Evolutionary conservation across 768 basidiomycete genomes (phyloP), one percentile per base, ranked within the genome.

Genomic region (Albatrellus ellisii): DNA sequence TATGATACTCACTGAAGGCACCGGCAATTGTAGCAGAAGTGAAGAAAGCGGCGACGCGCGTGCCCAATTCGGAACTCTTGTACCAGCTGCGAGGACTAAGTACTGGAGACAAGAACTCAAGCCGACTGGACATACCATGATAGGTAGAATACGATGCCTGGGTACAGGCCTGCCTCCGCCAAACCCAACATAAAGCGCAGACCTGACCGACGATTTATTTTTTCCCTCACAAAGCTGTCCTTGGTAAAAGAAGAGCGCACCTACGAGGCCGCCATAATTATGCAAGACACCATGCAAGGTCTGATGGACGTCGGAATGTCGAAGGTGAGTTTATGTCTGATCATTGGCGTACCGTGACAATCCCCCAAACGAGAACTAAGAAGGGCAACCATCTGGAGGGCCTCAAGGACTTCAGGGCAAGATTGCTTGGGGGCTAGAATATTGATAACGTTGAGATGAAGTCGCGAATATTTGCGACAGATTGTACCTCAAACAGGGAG

Each of bases 21-120:
- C 85, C 86, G 4, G 84, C 75, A 22, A 81, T 66, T 0, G 85
- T 87, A 1, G 84, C 82, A 22, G 83, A 79, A 2, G 79, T 76
- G 60, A 86, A 87, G 63, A 90, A 90, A 12, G 79, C 45, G 0
- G 84, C 80, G 18, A 81, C 63, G 26, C 83, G 75, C 25, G 71
- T 65, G 12, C 80, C 83, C 50, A 82, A 68, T 52, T 90, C 87
- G 9, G 73, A 69, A 21, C 81, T 75, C 53, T 75, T 79, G 58
- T 89, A 89, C 83, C 86, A 89, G 51, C 79, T 81, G 7, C 22
- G 20, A 33, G 7, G 24, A 26, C 20, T 31, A 25, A 25, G 15
- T 33, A 7, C 12, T 7, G 33, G 24, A 26, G 20, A 8, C 17
- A 27, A n/a, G 14, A 11, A 22, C 7, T 11, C 14, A 7, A 17